Evolutionary conservation across 2,329 filamentous ascomycete species (phyloP), one percentile per base, ranked within the genome.

Genomic region (Massarina eburnea): DNA sequence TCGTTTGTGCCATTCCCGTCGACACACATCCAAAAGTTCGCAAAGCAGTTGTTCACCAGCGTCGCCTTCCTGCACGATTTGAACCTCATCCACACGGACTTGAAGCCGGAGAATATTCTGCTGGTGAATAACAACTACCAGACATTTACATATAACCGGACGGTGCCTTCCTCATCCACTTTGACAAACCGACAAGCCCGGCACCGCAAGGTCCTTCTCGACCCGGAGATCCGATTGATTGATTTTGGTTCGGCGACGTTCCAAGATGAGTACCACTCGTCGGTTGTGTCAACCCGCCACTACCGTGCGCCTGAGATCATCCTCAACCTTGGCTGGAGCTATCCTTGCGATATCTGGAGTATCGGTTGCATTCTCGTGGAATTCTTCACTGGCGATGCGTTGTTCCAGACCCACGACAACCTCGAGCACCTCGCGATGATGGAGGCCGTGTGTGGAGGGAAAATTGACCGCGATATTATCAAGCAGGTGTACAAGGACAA

Each of bases 41-140:
- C 94, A 38, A 84, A 92, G 39, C 94, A 99, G 68, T 78, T 99
- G 14, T 88, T 99, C 51, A 97, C 92, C n/a, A 97, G 92, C 63
- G 95, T 99, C 63, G 94, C 94, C 47, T 99, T 97, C 71, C 79
- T 99, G 18, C 94, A 99, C 67, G 94, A 99, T 71, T 81, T 99
- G 15, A 96, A 97, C 68, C 81, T 99, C 55, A 96, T 99, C 50
- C 94, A 99, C 68, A 99, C 94, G 34, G 83, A 86, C 68, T 66
- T 86, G 50, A 86, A 86, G 66, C 83, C 83, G 2, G 83, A 86
- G 68, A 86, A 86, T 56, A 85, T 86, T 50, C 76, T 86, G 15
- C 76, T 86, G 19, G 81, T 85, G 49, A 81, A 80, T 65, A 83
- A 80, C 66, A 73, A 73, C 36, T 86, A 85, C 57, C 83, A 86